Evolutionary conservation across 805 yeast species (phyloP).

Genomic region (Candida ponderosae): DNA sequence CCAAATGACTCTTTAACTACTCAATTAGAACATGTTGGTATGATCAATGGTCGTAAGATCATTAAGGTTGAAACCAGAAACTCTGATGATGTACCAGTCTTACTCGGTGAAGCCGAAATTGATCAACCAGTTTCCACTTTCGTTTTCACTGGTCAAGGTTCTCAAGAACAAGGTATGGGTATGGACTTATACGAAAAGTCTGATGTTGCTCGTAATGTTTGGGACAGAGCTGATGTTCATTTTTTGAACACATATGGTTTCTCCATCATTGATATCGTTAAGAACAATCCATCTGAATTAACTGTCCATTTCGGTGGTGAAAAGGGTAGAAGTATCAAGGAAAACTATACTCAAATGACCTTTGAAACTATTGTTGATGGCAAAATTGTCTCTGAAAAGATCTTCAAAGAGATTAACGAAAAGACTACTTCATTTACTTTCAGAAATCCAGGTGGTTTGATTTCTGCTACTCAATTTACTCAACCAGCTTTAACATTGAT

Average conservation of each 20-base stretch:
- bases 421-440: slow-evolving; percentile 80
- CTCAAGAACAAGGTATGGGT: slow-evolving; percentile 99
- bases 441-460: slow-evolving; percentile 87
- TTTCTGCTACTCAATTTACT: slow-evolving; percentile 97
- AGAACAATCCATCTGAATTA: slow-evolving; percentile 89
- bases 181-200: slow-evolving; percentile 93
- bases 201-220: slow-evolving; percentile 86
- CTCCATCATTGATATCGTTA: slow-evolving; percentile 92
- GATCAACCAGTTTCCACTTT: slow-evolving; percentile 97
- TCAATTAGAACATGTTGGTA: slow-evolving; percentile 89
- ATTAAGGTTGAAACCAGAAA: slow-evolving; percentile 86
- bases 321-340: slow-evolving; percentile 90
- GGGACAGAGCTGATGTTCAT: slow-evolving; percentile 97
- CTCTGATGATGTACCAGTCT: slow-evolving; percentile 72
- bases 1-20: slow-evolving; percentile 90
- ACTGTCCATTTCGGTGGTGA: slow-evolving; percentile 98
- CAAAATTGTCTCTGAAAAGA: slow-evolving; percentile 79
- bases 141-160: slow-evolving; percentile 99
- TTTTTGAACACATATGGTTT: slow-evolving; percentile 92
- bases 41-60: slow-evolving; percentile 98
- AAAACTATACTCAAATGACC: slow-evolving; percentile 94
- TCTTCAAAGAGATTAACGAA: slow-evolving; percentile 85
- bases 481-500: slow-evolving; percentile 98
- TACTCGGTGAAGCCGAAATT: slow-evolving; percentile 95
- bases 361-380: slow-evolving; percentile 92